These are phyloP conservation scores for Massariosphaeria phaeospora DNA, from an alignment of 495 filamentous ascomycete genomes.

Conservation along the genomic window DNA sequence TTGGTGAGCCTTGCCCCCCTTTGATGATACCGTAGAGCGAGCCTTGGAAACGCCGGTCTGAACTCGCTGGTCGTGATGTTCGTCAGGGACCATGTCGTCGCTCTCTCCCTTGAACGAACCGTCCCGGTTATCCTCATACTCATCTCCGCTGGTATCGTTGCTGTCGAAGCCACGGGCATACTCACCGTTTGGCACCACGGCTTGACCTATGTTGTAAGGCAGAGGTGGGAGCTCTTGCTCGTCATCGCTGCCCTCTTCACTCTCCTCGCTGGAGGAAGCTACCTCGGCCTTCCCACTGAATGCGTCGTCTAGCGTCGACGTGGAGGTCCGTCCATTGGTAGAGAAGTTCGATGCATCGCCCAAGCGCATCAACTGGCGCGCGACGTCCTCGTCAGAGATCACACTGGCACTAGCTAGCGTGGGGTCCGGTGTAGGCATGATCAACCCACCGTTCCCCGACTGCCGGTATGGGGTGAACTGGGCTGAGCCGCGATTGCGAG, in stretches of 20 bases:
- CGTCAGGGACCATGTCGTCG: slow-evolving; percentile 42
- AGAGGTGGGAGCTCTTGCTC: slow-evolving; percentile 58
- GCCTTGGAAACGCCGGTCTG: slow-evolving; percentile 14
- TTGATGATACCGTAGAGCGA: slow-evolving; percentile 25
- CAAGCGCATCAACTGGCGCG: slow-evolving; percentile 89
- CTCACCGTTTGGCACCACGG: slow-evolving; percentile 46
- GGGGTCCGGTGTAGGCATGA: slow-evolving; percentile 87
- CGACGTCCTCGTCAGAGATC: slow-evolving; percentile 96
- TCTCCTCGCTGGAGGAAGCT: slow-evolving; percentile 78
- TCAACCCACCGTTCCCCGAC: slow-evolving; percentile 43
- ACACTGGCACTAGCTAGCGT: slow-evolving; percentile 78
- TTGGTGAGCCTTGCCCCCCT: slow-evolving; percentile 33
- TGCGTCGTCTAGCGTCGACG: slow-evolving; percentile 89
- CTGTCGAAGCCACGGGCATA: slow-evolving; percentile 64
- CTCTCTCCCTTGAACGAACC: slow-evolving; percentile 49
- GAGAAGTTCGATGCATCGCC: slow-evolving; percentile 89
- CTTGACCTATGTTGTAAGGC: slow-evolving; percentile 39
- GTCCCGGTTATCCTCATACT: slow-evolving; percentile 60
- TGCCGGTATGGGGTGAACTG: slow-evolving; percentile 45
- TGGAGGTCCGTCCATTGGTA: slow-evolving; percentile 73
- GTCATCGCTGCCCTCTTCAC: slow-evolving; percentile 58
- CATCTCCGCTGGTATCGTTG: slow-evolving; percentile 66
- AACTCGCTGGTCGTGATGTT: slow-evolving; percentile 10
- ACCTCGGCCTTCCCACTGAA: slow-evolving; percentile 82
- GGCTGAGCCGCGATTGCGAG: slow-evolving; percentile 56